Base-by-base conservation (phyloP, 345 rosid species). In the Citrus trifoliata region DNA sequence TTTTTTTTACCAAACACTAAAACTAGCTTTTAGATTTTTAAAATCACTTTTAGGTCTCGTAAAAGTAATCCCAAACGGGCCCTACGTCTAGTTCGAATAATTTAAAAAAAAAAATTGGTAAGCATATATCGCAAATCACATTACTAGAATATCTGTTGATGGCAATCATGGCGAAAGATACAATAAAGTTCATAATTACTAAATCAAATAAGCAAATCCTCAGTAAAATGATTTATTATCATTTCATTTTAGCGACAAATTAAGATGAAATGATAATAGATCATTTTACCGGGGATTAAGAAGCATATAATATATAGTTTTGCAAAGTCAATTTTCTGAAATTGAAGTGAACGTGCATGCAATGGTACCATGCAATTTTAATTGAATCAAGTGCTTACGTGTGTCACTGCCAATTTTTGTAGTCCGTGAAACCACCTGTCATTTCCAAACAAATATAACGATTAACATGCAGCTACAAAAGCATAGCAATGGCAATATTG, bases 371-470 rank as follows among this genome's bases (percentile, higher is more conserved):
- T 32, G 10, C 28, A 61, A 60, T 4, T 37, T 28, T 18, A 30
- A 25, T 28, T 40, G 33, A n/a, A 73, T 46, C 19, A 38, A 35
- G 19, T 65, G 21, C 7, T 56, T 33, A 76, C 75, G 60, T 42
- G 58, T 79, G 77, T 66, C 61, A 1, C 16, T 12, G 7, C 78
- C 25, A 28, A 55, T 53, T 22, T 66, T 68, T 55, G 19, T 25
- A 63, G 30, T 74, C 70, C 70, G 21, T 37, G 67, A 19, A 63
- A 7, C 70, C 78, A 63, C 78, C 60, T 75, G 78, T 76, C 65
- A 66, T 30, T 80, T 81, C 75, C 72, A 58, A 75, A 80, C 80
- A 65, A 79, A 74, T 33, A 80, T 70, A 74, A 86, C 84, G 79
- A 78, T 83, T 75, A 77, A 74, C 70, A 83, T 55, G 81, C 84